Base-by-base conservation (phyloP, 1,284 basidiomycete species). In the Cryptococcus jaspeensis region DNA sequence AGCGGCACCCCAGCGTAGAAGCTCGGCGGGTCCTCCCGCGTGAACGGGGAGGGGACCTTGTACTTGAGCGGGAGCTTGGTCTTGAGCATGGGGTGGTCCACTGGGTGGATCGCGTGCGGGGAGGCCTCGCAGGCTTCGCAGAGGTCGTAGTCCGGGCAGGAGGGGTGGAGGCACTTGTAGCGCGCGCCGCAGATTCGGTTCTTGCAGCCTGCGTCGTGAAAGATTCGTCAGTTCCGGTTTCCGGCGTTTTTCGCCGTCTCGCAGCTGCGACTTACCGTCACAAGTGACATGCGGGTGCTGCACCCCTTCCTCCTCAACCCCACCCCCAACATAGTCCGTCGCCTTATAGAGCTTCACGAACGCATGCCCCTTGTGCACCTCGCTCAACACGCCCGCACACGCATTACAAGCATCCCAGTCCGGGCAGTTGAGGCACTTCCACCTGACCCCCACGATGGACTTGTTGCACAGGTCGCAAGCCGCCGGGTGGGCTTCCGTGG, bases 61-160 rank as follows among this genome's bases (percentile, higher is more conserved):
- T 74, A 60, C n/a, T 59, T 55, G 32, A 73, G 63, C 4, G 74
- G 69, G 11, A 62, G 57, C 71, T 82, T 87, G 75, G 92, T 82
- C 82, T 93, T 94, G 70, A 93, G 76, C 78, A 93, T 74, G 0
- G 89, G 85, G 71, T 94, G 92, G 40, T 79, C 83, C 7, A 74
- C 65, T 0, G 89, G 89, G 72, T 94, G 91, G 11, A 87, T 81
- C 4, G 86, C 76, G 57, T 90, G 88, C 0, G 91, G 90, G 50
- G 84, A 80, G 1, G 89, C 85, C 77, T 94, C 91, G 76, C 92
- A 94, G 56, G 79, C 77, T 64, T 83, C 82, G 77, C 91, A 94
- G 16, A 94, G 81, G 67, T 94, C 91, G 64, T 86, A 92, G 76
- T 94, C 89, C 1, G 83, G 82, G 75, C 92, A 94, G 16, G 81